Evolutionary conservation across 2,329 filamentous ascomycete genomes (phyloP), one percentile per base, ranked within the genome.

Genomic region (Ceratocystiopsis minuta): DNA sequence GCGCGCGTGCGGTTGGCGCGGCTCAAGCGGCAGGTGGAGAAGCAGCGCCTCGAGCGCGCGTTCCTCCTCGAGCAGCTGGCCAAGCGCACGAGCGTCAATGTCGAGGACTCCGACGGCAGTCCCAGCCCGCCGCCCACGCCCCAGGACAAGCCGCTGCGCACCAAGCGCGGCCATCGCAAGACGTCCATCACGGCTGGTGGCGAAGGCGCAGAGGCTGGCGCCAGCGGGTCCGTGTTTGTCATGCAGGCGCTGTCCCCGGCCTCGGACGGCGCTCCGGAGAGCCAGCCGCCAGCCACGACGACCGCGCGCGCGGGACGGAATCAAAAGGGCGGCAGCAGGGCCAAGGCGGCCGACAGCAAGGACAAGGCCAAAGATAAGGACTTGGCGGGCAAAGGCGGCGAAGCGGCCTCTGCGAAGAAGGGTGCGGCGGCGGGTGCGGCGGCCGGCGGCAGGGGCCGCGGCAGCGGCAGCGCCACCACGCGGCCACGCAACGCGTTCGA

Each of bases 21-120:
- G 38, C 74, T 93, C 47, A 78, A 82, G 59, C 78, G 87, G 49
- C 81, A 84, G 54, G 80, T 95, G 51, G 80, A 92, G 58, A 95
- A 96, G 63, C 75, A 92, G 68, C 79, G 90, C 39, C 72, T 96
- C 18, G 82, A 92, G 63, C 74, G 85, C 48, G 81, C 83, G 20
- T 79, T 82, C 51, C 63, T 83, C 38, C 67, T 81, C 32, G 77
- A 83, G 54, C 76, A 85, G 55, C 67, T 90, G 36, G 69, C 76
- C 16, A 78, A 78, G 52, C 74, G 82, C 50, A 85, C 80, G 16
- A 80, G 78, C 58, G 68, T 75, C 50, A 80, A 80, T 50, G 77
- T 81, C 38, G 77, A 83, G 56, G 79, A 87, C 56, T 84, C 80
- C 11, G 81, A 87, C 52, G 78, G 79, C 52, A 84, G 78, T 55